These are phyloP conservation scores for Penicillium tannophilum DNA, from an alignment of 495 filamentous ascomycete species.

Conservation along the genomic window DNA sequence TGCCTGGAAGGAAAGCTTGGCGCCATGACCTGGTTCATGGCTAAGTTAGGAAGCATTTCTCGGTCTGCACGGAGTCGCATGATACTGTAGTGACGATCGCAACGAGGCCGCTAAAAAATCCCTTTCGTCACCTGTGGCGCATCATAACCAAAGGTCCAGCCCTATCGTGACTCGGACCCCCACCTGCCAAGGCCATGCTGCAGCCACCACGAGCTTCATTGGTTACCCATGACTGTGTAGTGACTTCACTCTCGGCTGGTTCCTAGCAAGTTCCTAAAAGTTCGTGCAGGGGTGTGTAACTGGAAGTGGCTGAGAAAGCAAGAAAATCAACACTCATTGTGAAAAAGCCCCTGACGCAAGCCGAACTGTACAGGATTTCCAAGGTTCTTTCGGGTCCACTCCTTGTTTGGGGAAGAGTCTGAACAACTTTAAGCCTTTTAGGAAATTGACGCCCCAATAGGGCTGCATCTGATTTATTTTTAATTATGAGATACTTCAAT, in stretches of 20 bases:
- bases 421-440: neutral
- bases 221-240: constrained; percentile 2
- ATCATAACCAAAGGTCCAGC: constrained; percentile 25
- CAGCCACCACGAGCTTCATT: constrained; percentile 13
- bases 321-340: neutral
- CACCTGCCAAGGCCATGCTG: constrained; percentile 26
- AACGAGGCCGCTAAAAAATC: neutral
- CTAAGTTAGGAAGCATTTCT: constrained; percentile 2
- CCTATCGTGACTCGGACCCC: constrained; percentile 19
- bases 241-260: constrained; percentile 23
- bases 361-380: neutral
- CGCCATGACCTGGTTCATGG: constrained; percentile 9
- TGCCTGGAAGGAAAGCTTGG: constrained; percentile 29
- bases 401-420: neutral
- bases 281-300: neutral
- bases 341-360: constrained; percentile 6
- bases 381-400: neutral
- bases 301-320: constrained; percentile 10
- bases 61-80: constrained; percentile 6
- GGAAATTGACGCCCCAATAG: neutral
- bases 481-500: neutral
- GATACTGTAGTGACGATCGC: constrained; percentile 5
- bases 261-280: constrained; percentile 1
- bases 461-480: constrained; percentile 3
- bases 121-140: constrained; percentile 8